Conservation (phyloP, 345 rosid species). For the Gossypium anomalum region DNA sequence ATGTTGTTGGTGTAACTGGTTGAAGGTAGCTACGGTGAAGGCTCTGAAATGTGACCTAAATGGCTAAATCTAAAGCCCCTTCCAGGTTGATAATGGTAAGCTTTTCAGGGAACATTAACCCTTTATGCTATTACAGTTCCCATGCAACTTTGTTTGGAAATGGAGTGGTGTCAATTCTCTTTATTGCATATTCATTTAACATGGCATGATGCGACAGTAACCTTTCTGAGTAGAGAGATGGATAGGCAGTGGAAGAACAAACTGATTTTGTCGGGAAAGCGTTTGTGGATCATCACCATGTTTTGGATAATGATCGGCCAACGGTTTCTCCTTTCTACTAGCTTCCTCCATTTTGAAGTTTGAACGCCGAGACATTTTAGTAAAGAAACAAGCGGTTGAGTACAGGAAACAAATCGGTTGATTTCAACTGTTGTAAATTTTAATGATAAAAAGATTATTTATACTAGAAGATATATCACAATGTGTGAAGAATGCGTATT, state of each 20-base stretch:
- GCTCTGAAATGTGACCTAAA: not conserved
- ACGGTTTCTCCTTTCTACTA: slow-evolving; percentile 53
- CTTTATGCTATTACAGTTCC: not conserved
- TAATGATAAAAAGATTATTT: no score
- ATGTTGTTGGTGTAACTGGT: no score
- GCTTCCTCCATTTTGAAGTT: slow-evolving; percentile 64
- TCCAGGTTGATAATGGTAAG: no score
- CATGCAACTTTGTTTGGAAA: slow-evolving; percentile 39
- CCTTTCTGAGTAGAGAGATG: not conserved
- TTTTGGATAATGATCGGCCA: slow-evolving; percentile 57
- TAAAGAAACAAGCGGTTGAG: slow-evolving; percentile 39
- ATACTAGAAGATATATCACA: no score
- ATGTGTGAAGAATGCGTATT: no score
- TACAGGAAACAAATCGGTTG: not conserved
- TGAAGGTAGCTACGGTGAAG: not conserved
- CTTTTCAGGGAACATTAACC: not conserved
- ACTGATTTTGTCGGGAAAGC: slow-evolving; percentile 62
- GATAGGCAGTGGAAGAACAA: slow-evolving; percentile 43
- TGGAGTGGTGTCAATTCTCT: slow-evolving; percentile 32
- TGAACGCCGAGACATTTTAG: slow-evolving; percentile 41
- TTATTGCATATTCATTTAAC: not conserved
- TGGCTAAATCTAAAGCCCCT: not conserved
- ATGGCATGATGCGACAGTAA: not conserved
- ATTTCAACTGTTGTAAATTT: no score
- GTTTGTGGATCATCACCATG: slow-evolving; percentile 66